Conservation (phyloP, 768 basidiomycete species). For the Tephrocybe sp. region DNA sequence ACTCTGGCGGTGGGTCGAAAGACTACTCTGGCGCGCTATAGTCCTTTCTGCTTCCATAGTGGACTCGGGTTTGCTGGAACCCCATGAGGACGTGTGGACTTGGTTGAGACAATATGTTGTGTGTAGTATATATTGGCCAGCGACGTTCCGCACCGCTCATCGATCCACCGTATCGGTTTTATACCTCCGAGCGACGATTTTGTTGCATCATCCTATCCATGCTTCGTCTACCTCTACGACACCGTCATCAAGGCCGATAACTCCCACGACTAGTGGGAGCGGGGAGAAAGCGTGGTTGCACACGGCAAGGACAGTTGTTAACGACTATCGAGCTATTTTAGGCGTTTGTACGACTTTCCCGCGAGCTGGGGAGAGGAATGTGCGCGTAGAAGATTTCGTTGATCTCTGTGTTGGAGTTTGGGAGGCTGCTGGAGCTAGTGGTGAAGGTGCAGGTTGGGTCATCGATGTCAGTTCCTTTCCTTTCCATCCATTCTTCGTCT, state of each 20-base stretch:
- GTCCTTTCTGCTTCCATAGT: slow-evolving; percentile 55
- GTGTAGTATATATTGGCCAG: slow-evolving; percentile 71
- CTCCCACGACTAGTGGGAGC: not conserved
- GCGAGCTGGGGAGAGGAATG: slow-evolving; percentile 73
- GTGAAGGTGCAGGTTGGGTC: slow-evolving; percentile 70
- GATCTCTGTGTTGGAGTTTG: slow-evolving; percentile 79
- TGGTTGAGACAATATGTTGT: slow-evolving; percentile 60
- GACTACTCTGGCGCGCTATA: slow-evolving; percentile 77
- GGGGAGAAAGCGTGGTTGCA: slow-evolving; percentile 49
- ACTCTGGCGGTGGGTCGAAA: slow-evolving; percentile 83
- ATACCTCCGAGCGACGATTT: slow-evolving; percentile 69
- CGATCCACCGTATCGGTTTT: slow-evolving; percentile 67
- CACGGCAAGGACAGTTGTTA: slow-evolving; percentile 62
- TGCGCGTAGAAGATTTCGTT: slow-evolving; percentile 78
- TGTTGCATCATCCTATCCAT: slow-evolving; percentile 37
- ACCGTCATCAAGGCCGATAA: not conserved
- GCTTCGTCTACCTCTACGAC: too few species aligned
- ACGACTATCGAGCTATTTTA: slow-evolving; percentile 69
- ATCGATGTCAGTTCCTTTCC: slow-evolving; percentile 60
- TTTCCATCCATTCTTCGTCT: not conserved
- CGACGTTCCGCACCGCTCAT: slow-evolving; percentile 74
- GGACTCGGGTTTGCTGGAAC: slow-evolving; percentile 33
- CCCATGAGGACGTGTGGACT: slow-evolving; percentile 47
- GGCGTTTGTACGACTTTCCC: slow-evolving; percentile 74
- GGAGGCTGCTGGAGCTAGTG: slow-evolving; percentile 68